Percentiles rank a stretch among this genome's conserved stretches.
phyloP scores from a whole-genome alignment of 164 flowering plant genomes.

The Nymphaea thermarum region DNA sequence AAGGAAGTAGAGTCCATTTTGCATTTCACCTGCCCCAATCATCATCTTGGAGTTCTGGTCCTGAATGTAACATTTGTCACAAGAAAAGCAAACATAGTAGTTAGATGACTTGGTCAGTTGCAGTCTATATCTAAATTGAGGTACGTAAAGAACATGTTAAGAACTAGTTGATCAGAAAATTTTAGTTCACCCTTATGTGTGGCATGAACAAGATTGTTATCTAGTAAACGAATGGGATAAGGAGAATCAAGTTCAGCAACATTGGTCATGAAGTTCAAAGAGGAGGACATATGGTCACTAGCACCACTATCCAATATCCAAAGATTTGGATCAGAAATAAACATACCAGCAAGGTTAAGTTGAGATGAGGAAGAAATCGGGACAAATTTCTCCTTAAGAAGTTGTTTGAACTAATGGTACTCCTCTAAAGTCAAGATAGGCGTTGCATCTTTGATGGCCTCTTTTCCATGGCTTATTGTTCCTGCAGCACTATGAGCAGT shows the following conservation, averaged over 20 bases:
- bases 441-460: neutral
- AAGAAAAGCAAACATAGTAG: neutral
- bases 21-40: slow-evolving; percentile 1
- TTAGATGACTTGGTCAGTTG: neutral
- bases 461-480: neutral
- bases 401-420: neutral
- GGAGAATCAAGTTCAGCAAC: neutral
- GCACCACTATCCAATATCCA: neutral
- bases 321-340: neutral
- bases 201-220: neutral
- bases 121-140: neutral
- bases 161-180: neutral
- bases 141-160: neutral
- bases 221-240: neutral
- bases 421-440: too few relatives aligned
- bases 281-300: neutral
- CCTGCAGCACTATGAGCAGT: neutral
- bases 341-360: neutral
- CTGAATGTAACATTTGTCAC: neutral
- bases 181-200: neutral
- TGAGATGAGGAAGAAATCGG: neutral
- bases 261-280: neutral
- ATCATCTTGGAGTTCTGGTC: neutral
- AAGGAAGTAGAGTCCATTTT: neutral
- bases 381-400: neutral